Base-by-base conservation (phyloP, 2,329 filamentous ascomycete genomes). In the Clarireedia monteithiana region DNA sequence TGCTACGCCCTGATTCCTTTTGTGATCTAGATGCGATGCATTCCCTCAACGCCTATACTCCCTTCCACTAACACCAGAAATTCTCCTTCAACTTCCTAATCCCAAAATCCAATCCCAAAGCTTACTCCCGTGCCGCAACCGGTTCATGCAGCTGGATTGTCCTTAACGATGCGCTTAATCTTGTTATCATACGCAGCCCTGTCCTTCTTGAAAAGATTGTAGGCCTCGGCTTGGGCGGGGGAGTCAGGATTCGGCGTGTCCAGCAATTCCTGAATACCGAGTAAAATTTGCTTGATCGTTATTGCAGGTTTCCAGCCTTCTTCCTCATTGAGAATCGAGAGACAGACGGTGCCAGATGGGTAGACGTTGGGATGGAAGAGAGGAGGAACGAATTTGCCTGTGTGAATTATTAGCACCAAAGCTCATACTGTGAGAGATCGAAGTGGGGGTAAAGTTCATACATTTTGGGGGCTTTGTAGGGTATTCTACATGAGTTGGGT, bases 321-420 rank as follows among this genome's bases (percentile, higher is more conserved):
- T 67, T 99, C 94, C 72, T 99, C 95, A 74, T 97, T 99, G 63
- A 99, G 75, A 63, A 99, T 99, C 27, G 90, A 96, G 23, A 99
- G 81, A 70, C 94, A 99, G 60, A 99, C 94, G 48, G 94, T 99
- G 63, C 94, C 95, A 0, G 92, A 97, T 0, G 94, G 94, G 71
- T 99, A 99, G 64, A 99, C 94, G 71, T 99, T 99, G 0, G 94
- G 94, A 69, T 99, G 94, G 76, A 99, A 99, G 42, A 99, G 83
- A 23, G 94, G 92, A 12, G 94, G 94, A 0, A 86, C 83, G 69
- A 99, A 99, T 81, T 96, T 96, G 84, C 91, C 91, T 55, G 12
- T 1, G 24, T 15, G n/a, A 17, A 96, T 27, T 26, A 27, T 55
- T 50, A 55, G 53, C 50, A 23, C 30, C 15, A 64, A 47, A 59